Percentiles rank a stretch among this genome's conserved stretches.
phyloP scores from a whole-genome alignment of 345 rosid species.

The Brassica juncea region DNA sequence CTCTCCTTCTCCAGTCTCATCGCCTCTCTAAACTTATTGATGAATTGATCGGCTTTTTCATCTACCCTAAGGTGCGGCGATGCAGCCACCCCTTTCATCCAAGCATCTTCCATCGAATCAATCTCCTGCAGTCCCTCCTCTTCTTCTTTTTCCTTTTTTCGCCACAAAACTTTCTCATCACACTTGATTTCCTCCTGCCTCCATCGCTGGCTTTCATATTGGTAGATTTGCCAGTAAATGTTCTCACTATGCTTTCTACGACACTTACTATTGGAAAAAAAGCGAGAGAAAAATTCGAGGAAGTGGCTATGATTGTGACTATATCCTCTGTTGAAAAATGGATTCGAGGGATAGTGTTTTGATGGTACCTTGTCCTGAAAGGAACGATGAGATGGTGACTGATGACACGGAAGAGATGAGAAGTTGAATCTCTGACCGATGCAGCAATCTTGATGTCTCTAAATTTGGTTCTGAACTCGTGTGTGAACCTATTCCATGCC shows the following conservation, averaged over 20 bases:
- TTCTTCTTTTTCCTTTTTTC: background rate
- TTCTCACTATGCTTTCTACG: slow-evolving; percentile 10
- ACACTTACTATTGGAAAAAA: background rate
- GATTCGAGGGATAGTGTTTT: slow-evolving; percentile 1
- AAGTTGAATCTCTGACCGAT: slow-evolving; percentile 43
- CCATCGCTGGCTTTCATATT: slow-evolving; percentile 23
- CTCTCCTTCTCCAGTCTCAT: slow-evolving; percentile 62
- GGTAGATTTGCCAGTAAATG: slow-evolving; percentile 22
- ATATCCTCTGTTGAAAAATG: slow-evolving; percentile 1
- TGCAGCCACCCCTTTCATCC: slow-evolving; percentile 63
- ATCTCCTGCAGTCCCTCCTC: background rate
- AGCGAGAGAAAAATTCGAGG: slow-evolving; percentile 35
- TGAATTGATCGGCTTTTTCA: slow-evolving; percentile 70
- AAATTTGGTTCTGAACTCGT: slow-evolving; percentile 47
- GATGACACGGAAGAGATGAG: slow-evolving; percentile 45
- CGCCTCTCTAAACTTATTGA: slow-evolving; percentile 52
- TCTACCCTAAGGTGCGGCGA: slow-evolving; percentile 77
- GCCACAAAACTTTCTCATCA: background rate
- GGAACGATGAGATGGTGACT: slow-evolving; percentile 44
- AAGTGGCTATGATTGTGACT: background rate
- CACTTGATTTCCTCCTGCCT: background rate
- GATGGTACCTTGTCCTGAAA: slow-evolving; percentile 39
- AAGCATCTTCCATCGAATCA: slow-evolving; percentile 62
- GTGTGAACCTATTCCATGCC: slow-evolving; percentile 55
- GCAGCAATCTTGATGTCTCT: slow-evolving; percentile 40